Evolutionary conservation across 78 protist species (phyloP).

Genomic region (Planoprotostelium fungivorum): DNA sequence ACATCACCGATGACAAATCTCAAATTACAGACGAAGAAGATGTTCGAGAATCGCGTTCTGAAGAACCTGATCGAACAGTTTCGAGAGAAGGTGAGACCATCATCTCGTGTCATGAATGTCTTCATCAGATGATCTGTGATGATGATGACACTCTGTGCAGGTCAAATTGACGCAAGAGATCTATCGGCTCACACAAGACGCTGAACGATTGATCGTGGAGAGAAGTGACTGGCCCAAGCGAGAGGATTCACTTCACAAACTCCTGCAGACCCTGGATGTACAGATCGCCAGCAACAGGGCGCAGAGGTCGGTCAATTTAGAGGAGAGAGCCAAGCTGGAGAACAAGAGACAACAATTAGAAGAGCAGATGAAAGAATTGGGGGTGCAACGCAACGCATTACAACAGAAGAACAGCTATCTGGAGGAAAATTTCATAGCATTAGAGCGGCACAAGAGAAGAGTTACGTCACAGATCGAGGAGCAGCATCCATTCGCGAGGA

Average conservation of each 20-base stretch:
- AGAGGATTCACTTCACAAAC: not conserved
- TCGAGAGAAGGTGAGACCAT: not conserved
- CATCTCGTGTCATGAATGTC: not conserved
- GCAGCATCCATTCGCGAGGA: not conserved
- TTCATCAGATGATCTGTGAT: not conserved
- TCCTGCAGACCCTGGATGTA: not conserved
- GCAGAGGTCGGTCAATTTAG: not conserved
- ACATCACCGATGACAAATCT: not conserved
- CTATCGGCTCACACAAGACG: not conserved
- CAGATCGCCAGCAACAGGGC: not conserved
- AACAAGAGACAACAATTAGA: not conserved
- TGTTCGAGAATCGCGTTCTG: not conserved
- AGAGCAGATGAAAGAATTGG: not conserved
- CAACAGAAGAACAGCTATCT: not conserved
- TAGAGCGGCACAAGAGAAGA: not conserved
- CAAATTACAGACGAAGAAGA: not conserved
- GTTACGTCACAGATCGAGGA: not conserved
- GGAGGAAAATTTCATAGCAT: not conserved
- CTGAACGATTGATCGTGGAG: not conserved
- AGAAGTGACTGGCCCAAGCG: not conserved
- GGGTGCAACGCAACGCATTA: not conserved
- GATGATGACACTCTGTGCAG: not conserved
- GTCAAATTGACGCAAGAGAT: not conserved
- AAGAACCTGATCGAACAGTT: not conserved
- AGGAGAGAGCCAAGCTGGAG: not conserved